Evolutionary conservation across 768 basidiomycete species (phyloP).

Genomic region (Suillus lakei): DNA sequence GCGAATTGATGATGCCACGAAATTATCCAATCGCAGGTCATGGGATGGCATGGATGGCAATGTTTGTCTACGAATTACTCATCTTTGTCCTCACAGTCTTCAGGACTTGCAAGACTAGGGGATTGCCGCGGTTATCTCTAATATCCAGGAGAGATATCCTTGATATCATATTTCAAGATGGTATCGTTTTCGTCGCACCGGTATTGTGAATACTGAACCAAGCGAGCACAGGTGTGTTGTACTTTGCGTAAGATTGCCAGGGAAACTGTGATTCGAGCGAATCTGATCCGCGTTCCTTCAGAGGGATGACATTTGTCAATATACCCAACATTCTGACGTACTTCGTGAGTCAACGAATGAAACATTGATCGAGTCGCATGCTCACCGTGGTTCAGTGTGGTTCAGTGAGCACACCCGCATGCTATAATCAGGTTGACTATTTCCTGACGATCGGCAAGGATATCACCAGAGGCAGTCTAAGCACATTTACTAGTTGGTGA

Average conservation of each 20-base stretch:
- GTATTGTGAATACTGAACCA: neutral
- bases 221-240: constrained; percentile 49
- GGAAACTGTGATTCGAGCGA: constrained; percentile 19
- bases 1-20: neutral
- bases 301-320: constrained; percentile 60
- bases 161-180: constrained; percentile 53
- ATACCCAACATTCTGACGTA: constrained; percentile 50
- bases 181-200: constrained; percentile 34
- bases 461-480: constrained; percentile 44
- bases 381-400: neutral
- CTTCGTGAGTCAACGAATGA: constrained; percentile 31
- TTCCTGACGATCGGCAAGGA: neutral
- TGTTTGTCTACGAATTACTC: constrained; percentile 53
- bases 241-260: constrained; percentile 51
- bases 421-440: neutral
- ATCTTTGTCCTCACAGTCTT: constrained; percentile 51
- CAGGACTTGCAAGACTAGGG: constrained; percentile 45
- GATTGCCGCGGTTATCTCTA: constrained; percentile 28
- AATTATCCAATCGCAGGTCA: constrained; percentile 22
- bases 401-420: neutral
- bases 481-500: constrained; percentile 55
- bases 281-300: neutral
- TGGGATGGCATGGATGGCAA: constrained; percentile 53
- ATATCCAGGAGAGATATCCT: constrained; percentile 39
- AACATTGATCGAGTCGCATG: neutral